Conservation (phyloP, 2,329 filamentous ascomycete genomes). For the Colletotrichum endophyticum region DNA sequence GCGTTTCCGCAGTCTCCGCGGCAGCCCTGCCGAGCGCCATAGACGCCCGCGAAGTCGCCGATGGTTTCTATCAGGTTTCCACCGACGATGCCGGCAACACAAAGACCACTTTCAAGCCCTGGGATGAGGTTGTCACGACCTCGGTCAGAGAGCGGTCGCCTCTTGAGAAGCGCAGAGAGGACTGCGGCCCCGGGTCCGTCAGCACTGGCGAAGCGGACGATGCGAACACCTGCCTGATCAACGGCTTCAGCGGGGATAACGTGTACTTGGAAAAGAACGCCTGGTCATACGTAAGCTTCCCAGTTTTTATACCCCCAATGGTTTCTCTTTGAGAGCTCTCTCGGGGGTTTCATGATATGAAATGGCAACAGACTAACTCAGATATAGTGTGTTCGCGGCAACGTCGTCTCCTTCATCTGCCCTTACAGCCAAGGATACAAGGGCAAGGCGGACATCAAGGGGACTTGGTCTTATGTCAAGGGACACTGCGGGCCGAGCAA, state of each 20-base stretch:
- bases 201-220: neutral
- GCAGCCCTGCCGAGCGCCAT: neutral
- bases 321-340: neutral
- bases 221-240: neutral
- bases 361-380: neutral
- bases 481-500: neutral
- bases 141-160: neutral
- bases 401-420: neutral
- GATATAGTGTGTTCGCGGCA: neutral
- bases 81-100: neutral
- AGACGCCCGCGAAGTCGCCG: neutral
- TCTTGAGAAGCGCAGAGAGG: neutral
- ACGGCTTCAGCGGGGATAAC: neutral
- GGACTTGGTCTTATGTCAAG: neutral
- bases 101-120: neutral
- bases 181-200: neutral
- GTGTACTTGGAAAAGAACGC: neutral
- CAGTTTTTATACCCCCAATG: rapidly evolving
- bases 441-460: neutral
- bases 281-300: neutral
- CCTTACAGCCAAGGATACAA: neutral
- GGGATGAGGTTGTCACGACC: neutral
- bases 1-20: neutral
- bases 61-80: neutral
- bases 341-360: rapidly evolving